A percentile compares a stretch with the other conserved stretches of the same genome.
These are phyloP conservation scores for Trametes pubescens DNA, from an alignment of 1,284 basidiomycete species.

Conservation along the genomic window DNA sequence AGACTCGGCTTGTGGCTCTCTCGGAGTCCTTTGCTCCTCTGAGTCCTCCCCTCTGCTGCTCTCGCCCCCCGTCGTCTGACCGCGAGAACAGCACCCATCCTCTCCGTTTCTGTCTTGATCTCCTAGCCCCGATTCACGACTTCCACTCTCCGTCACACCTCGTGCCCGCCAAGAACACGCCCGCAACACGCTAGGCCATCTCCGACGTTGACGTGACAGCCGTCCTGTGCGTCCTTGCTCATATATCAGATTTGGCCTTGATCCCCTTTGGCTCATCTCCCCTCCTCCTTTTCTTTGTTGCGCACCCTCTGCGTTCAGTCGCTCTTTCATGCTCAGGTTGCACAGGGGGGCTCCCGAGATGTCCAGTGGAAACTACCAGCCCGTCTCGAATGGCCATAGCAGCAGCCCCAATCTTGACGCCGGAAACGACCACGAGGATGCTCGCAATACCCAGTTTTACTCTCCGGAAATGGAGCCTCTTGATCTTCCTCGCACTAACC, in stretches of 20 bases:
- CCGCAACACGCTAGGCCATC: conserved; percentile 4
- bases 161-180: conserved; percentile 18
- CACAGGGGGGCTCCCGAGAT: conserved; percentile 32
- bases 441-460: conserved; percentile 34
- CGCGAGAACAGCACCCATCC: neutral
- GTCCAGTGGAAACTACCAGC: conserved; percentile 43
- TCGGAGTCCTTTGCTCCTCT: neutral
- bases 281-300: neutral
- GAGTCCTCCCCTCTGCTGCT: conserved; percentile 9
- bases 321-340: conserved; percentile 19
- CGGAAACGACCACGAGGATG: conserved; percentile 15
- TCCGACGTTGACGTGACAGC: conserved; percentile 17
- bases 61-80: neutral
- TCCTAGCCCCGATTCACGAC: neutral
- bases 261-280: conserved; percentile 7
- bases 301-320: conserved; percentile 10
- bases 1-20: conserved; percentile 18
- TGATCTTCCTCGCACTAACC: conserved; percentile 36
- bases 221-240: conserved; percentile 23
- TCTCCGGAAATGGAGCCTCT: conserved; percentile 37
- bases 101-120: neutral
- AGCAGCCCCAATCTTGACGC: conserved; percentile 28
- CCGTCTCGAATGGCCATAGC: conserved; percentile 37
- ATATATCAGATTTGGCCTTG: conserved; percentile 14
- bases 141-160: neutral